These are phyloP conservation scores for Thielaviopsis cerberus DNA, from an alignment of 2,329 filamentous ascomycete genomes.

Conservation along the genomic window DNA sequence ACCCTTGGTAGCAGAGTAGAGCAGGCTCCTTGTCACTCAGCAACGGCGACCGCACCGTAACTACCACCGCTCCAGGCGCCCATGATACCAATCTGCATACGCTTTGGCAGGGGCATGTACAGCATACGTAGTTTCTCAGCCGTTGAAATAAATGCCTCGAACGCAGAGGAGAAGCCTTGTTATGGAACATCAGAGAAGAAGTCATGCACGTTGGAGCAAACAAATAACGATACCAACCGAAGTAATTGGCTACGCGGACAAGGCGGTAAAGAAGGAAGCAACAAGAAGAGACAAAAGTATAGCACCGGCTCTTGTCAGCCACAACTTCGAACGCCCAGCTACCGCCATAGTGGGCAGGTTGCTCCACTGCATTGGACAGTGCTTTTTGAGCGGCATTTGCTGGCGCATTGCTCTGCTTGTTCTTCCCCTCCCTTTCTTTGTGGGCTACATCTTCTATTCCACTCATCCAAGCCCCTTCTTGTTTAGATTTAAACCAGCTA, in stretches of 20 bases:
- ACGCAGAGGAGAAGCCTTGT: background rate
- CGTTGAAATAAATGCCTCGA: background rate
- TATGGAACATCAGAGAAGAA: background rate
- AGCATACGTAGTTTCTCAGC: no score
- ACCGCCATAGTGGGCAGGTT: background rate
- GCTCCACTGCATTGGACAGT: background rate
- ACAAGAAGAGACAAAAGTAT: no score
- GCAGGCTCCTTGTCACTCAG: background rate
- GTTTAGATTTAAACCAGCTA: background rate
- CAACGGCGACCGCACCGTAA: no score
- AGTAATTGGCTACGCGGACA: background rate
- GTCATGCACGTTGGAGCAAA: background rate
- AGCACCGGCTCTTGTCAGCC: background rate
- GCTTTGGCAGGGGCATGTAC: no score
- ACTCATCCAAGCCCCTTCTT: background rate
- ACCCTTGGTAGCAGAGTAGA: background rate
- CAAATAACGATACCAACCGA: background rate
- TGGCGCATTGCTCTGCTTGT: background rate
- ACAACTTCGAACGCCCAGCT: background rate
- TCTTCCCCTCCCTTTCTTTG: background rate
- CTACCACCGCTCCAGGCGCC: background rate
- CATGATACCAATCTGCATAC: no score
- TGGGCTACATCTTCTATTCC: background rate
- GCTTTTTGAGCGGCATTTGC: background rate
- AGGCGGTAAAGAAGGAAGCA: background rate